Evolutionary conservation across 1,139 yeast genomes (phyloP), one percentile per base, ranked within the genome.

Genomic region (Pichiaceae sp.): DNA sequence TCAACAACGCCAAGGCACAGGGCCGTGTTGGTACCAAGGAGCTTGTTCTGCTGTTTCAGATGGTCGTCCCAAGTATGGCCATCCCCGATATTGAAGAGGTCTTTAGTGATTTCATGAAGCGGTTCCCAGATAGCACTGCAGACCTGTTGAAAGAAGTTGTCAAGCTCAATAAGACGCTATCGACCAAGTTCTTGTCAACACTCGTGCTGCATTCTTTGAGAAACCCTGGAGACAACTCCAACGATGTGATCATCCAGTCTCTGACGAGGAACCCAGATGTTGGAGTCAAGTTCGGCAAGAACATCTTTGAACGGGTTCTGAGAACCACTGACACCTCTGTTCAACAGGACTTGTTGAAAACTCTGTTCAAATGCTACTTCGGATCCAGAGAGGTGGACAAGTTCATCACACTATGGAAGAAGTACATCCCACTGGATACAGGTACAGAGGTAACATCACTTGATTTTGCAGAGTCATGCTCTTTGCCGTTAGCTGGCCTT

Each of bases 331-430:
- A 21, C 11, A 7, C 11, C 11, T 7, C 7, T 21, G 11, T 21
- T 11, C 24, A 21, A 21, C 24, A 7, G 9, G 7, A 7, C 11
- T 21, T 21, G 11, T 38, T 62, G 7, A 37, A 43, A 60, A 59
- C 63, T 19, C 44, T 78, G 14, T 56, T 76, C 3, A 57, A 61
- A 8, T 70, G 80, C 9, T 72, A 68, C 49, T 61, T 67, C 4
- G 70, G 64, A 45, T 79, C 79, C 5, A 71, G 93, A 61, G 86
- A 79, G 38, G 60, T 76, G 31, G 58, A 57, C 8, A 55, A 57
- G 4, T 80, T 81, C 45, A 62, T 75, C 35, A 54, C 59, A 1
- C 53, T 65, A 12, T 78, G 83, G 80, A 57, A 61, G 12, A 37
- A 47, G 2, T 59, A 66, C 4, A 19, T 33, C 6, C 23, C 21